phyloP scores from a whole-genome alignment of 257 asterid genomes.

The Leonotis leonurus region DNA sequence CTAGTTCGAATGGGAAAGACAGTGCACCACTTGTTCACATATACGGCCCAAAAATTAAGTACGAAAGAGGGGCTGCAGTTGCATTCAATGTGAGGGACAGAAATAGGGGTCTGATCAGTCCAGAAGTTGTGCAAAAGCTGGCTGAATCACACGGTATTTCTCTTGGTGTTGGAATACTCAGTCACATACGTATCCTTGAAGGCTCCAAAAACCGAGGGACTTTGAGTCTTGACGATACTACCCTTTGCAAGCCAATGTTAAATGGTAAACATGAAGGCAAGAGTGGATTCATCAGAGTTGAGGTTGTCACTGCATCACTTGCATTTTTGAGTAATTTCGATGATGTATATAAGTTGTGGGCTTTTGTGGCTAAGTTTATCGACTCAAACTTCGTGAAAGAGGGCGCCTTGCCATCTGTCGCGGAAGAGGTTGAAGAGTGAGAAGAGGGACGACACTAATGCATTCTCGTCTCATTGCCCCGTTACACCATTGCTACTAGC shows the following conservation, averaged over 20 bases:
- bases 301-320: constrained; percentile 94
- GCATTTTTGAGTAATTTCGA: constrained; percentile 76
- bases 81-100: constrained; percentile 82
- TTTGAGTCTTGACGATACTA: constrained; percentile 57
- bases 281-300: constrained; percentile 75
- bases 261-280: constrained; percentile 52
- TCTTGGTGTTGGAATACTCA: constrained; percentile 80
- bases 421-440: constrained; percentile 51
- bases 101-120: constrained; percentile 66
- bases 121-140: constrained; percentile 77
- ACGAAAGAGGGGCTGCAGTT: constrained; percentile 94
- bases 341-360: constrained; percentile 92
- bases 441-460: background rate
- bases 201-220: constrained; percentile 51
- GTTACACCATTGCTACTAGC: background rate
- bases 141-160: constrained; percentile 72
- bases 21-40: constrained; percentile 65
- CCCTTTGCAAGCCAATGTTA: constrained; percentile 87
- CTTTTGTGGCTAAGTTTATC: constrained; percentile 79
- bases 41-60: constrained; percentile 90
- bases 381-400: constrained; percentile 65
- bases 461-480: constrained; percentile 2
- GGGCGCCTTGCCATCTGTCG: constrained; percentile 53
- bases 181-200: constrained; percentile 71
- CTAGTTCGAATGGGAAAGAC: constrained; percentile 40